Evolutionary conservation across 371 early-diverging fungal genomes (phyloP), one percentile per base, ranked within the genome.

Genomic region (Zopfochytrium polystomum): DNA sequence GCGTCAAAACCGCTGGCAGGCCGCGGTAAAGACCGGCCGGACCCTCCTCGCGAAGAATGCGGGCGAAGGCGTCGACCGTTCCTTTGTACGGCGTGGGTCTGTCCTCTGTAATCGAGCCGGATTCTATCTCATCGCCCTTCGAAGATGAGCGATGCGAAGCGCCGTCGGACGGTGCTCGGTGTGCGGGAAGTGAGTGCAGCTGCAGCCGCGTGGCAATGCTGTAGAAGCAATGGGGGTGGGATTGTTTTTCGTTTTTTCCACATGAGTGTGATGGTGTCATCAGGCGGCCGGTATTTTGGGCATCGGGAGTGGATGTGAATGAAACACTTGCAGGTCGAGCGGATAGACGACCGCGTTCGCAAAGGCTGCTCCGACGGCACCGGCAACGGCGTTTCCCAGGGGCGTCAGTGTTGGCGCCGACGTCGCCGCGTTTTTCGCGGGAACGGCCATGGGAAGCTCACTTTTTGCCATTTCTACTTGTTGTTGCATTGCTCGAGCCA

Each of bases 331-430:
- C n/a, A n/a, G 26, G 50, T 25, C 55, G 9, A 55, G n/a, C 20
- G 63, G 51, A 31, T 27, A 42, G 11, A 65, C 65, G 15, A 52
- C 26, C 2, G 59, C 58, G 34, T 65, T 65, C 26, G 98, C 94
- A 55, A 93, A 84, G 71, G 90, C 86, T 42, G 96, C 91, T 42
- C 96, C 93, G 31, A 85, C 83, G 6, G 94, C 86, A 25, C 97
- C 98, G 1, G 95, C 85, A 22, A 88, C 79, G 6, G 98, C 98
- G 71, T 95, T 88, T 25, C 89, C 92, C 45, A 93, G 80, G 25
- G 92, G 91, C 11, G 93, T 63, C 22, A 72, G 66, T 46, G 57
- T 56, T 27, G 7, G 32, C 29, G n/a, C n/a, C n/a, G n/a, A n/a
- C n/a, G n/a, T n/a, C n/a, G n/a, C n/a, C n/a, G n/a, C n/a, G n/a